Base-by-base conservation (phyloP, 1,284 basidiomycete species). In the Leccinum huronense region DNA sequence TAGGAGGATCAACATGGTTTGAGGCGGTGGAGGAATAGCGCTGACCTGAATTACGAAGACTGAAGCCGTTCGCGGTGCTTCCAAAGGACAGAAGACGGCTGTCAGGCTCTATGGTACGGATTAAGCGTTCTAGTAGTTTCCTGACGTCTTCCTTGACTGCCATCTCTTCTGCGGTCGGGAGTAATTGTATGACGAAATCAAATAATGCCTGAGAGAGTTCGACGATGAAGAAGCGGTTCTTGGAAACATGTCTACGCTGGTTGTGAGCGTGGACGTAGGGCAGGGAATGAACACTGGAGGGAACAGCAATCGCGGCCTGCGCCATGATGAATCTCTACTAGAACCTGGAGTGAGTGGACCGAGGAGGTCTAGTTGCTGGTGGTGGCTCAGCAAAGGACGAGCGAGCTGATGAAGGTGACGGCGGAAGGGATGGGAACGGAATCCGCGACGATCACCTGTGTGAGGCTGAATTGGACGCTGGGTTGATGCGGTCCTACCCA, bases 61-160 rank as follows among this genome's bases (percentile, higher is more conserved):
- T 95, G 80, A 95, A 97, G 73, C 90, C 95, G 77, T 94, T 98
- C 58, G 90, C 96, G 69, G 93, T 97, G 77, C 91, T 94, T 45
- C 97, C 97, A 76, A 99, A 99, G 59, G 94, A 95, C 70, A 97
- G 80, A 71, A 99, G 81, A 67, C 93, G 89, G 69, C 93, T 93
- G 69, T 94, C 88, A 53, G 95, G 95, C 77, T 96, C 93, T 77
- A 99, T 94, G 63, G 92, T 94, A 76, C 93, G 88, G 76, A 97
- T 97, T 77, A 98, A 87, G 68, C 93, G 87, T 82, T 98, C 95
- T 63, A 99, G 90, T 74, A 96, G 84, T 77, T 94, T 92, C 72
- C 97, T 84, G 67, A 98, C 96, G 72, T 97, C 94, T 80, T 98
- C 97, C 83, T 98, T 99, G 71, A 95, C 89, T 59, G 88, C 85